Conservation (phyloP, 768 basidiomycete genomes). For the Russula sp. region DNA sequence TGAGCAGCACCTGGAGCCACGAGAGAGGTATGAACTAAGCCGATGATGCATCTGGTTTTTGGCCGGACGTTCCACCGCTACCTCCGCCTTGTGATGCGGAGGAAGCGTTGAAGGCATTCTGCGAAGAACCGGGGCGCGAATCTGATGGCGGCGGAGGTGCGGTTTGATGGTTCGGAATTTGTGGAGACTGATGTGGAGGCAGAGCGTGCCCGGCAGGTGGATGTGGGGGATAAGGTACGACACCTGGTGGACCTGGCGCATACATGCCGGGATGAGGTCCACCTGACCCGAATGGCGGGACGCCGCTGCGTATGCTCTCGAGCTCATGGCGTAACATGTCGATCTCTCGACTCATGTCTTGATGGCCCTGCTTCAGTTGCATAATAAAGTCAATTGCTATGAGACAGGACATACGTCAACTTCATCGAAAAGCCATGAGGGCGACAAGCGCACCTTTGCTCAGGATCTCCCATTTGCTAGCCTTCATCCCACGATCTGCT, state of each 20-base stretch:
- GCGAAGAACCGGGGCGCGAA: constrained; percentile 46
- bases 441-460: constrained; percentile 66
- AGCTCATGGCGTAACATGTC: constrained; percentile 74
- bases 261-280: constrained; percentile 32
- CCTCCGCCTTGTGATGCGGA: constrained; percentile 30
- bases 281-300: constrained; percentile 40
- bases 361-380: constrained; percentile 67
- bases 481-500: constrained; percentile 88
- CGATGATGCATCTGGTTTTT: constrained; percentile 25
- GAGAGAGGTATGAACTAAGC: constrained; percentile 14
- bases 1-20: constrained; percentile 8
- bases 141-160: constrained; percentile 27
- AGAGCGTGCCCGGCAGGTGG: constrained; percentile 39
- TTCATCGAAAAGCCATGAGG: neutral
- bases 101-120: constrained; percentile 45
- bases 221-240: constrained; percentile 35
- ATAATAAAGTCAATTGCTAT: constrained; percentile 84
- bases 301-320: constrained; percentile 52
- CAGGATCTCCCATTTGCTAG: constrained; percentile 98
- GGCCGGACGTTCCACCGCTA: constrained; percentile 14
- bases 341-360: constrained; percentile 72
- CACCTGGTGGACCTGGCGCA: constrained; percentile 30
- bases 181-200: constrained; percentile 36
- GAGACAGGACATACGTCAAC: neutral
- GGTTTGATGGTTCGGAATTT: constrained; percentile 28